phyloP scores from a whole-genome alignment of 192 early-diverging fungal genomes.

The Podila clonocystis region DNA sequence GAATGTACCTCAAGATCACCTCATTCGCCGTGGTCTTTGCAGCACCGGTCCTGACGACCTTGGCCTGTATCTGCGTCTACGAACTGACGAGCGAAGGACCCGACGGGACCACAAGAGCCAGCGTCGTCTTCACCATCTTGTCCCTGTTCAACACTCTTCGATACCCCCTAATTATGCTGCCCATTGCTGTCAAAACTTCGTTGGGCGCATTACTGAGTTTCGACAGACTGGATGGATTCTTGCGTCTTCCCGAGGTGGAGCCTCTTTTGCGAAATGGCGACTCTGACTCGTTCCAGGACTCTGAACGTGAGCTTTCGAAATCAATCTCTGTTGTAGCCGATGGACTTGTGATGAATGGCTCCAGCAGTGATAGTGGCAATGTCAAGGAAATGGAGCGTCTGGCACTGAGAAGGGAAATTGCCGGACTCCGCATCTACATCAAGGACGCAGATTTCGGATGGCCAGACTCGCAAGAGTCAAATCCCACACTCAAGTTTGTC shows the following conservation, averaged over 20 bases:
- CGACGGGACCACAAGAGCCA: constrained; percentile 52
- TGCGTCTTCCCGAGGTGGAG: constrained; percentile 70
- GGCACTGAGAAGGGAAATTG: constrained; percentile 35
- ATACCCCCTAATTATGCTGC: constrained; percentile 75
- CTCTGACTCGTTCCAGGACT: constrained; percentile 31
- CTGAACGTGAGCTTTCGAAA: constrained; percentile 5
- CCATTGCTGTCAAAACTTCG: constrained; percentile 67
- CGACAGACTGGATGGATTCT: constrained; percentile 66
- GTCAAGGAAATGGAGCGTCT: constrained; percentile 34
- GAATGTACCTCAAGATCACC: constrained; percentile 65
- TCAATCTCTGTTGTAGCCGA: constrained; percentile 20
- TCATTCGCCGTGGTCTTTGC: constrained; percentile 72
- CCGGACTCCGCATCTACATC: constrained; percentile 57
- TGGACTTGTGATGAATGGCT: constrained; percentile 46
- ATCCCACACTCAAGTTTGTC: constrained; percentile 55
- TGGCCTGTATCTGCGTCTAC: constrained; percentile 53
- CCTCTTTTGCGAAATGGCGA: constrained; percentile 22
- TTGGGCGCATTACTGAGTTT: constrained; percentile 66
- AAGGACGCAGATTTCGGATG: constrained; percentile 65
- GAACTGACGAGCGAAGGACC: constrained; percentile 51
- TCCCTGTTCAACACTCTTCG: constrained; percentile 77
- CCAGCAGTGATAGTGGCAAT: constrained; percentile 27
- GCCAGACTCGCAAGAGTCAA: constrained; percentile 37
- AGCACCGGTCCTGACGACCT: constrained; percentile 62
- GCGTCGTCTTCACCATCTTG: constrained; percentile 67